Conservation (phyloP, 1,284 basidiomycete species). For the Ganoderma resinaceum region DNA sequence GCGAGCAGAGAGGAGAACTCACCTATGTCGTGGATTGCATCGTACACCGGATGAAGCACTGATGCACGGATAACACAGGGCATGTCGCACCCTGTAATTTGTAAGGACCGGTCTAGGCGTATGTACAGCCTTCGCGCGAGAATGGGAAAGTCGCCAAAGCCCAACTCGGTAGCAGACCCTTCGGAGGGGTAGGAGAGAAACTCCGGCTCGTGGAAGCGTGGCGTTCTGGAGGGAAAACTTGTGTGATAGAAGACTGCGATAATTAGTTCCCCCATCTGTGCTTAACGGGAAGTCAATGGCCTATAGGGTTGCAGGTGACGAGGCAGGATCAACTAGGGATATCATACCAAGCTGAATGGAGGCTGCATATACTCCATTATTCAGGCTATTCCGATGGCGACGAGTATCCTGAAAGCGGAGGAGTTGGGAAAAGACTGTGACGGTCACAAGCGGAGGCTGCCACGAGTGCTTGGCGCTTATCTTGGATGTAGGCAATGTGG, state of each 20-base stretch:
- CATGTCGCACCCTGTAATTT: not conserved
- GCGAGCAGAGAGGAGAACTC: not conserved
- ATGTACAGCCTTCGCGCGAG: not conserved
- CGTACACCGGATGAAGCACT: not conserved
- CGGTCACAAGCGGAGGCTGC: not conserved
- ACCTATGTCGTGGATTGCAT: no score
- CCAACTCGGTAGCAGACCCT: not conserved
- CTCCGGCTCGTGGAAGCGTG: not conserved
- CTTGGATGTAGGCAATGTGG: not conserved
- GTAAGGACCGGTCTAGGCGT: not conserved
- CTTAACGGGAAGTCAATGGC: no score
- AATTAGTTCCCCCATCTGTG: not conserved
- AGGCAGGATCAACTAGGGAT: no score
- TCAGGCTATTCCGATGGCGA: no score
- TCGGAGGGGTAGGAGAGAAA: not conserved
- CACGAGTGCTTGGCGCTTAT: not conserved
- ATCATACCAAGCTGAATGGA: no score
- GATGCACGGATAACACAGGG: not conserved
- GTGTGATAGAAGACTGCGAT: not conserved
- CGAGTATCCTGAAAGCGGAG: no score
- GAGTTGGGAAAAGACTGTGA: not conserved
- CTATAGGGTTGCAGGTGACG: no score
- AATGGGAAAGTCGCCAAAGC: not conserved
- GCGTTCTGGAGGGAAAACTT: not conserved
- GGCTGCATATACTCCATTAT: no score